Evolutionary conservation across 2,329 filamentous ascomycete species (phyloP).

Genomic region (Colletotrichum shisoi): DNA sequence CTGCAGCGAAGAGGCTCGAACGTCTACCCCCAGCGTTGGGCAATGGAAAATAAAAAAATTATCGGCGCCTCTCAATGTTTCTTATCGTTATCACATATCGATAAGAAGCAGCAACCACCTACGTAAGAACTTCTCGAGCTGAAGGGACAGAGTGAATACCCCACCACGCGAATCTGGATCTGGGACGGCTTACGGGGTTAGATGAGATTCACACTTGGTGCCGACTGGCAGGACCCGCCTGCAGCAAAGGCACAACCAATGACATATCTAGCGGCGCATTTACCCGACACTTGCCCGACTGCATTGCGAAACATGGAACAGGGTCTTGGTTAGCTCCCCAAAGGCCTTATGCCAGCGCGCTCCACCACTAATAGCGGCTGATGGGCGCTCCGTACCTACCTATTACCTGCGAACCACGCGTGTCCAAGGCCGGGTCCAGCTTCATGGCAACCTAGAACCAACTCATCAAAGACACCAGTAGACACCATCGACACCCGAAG

Average conservation of each 20-base stretch:
- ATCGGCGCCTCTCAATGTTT: constrained; percentile 7
- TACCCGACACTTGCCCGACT: constrained; percentile 36
- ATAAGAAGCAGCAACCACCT: constrained; percentile 32
- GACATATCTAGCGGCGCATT: constrained; percentile 23
- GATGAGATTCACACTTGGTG: constrained; percentile 18
- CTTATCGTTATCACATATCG: constrained; percentile 39
- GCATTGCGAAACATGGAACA: constrained; percentile 39
- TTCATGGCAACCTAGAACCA: constrained; percentile 35
- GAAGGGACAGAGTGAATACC: constrained; percentile 16
- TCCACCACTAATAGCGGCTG: constrained; percentile 38
- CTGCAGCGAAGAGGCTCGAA: constrained; percentile 10
- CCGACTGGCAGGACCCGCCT: not conserved
- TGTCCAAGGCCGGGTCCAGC: constrained; percentile 32
- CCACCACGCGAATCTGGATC: constrained; percentile 21
- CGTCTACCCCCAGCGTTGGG: not conserved
- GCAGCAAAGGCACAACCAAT: constrained; percentile 3
- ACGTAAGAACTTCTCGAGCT: not conserved
- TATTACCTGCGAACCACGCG: constrained; percentile 24
- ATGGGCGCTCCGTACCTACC: constrained; percentile 28
- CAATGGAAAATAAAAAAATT: constrained; percentile 28
- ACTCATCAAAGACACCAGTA: constrained; percentile 31
- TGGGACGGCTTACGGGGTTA: constrained; percentile 9
- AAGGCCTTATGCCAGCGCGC: constrained; percentile 35
- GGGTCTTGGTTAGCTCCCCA: constrained; percentile 35
- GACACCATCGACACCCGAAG: constrained; percentile 29